Evolutionary conservation across 345 rosid species (phyloP), one percentile per base, ranked within the genome.

Genomic region (Noccaea caerulescens): DNA sequence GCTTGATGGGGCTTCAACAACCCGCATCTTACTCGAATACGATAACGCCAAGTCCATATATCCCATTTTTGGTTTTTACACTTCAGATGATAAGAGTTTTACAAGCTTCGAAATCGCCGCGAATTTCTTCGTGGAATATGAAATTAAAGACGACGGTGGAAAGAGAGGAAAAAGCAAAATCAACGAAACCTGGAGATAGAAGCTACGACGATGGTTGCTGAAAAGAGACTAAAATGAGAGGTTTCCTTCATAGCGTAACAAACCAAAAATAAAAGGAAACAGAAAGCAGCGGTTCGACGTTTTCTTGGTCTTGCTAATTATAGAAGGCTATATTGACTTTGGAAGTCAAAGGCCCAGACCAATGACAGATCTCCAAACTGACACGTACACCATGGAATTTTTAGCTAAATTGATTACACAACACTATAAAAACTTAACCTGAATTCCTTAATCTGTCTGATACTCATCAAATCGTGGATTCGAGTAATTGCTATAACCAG

Each of bases 1-100:
- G 72, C 90, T 86, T 2, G 85, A 91, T 0, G 93, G 97, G 8
- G 84, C 79, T 49, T 87, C 93, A 58, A 83, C 90, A 53, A 82
- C 14, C 23, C 61, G 49, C 71, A 33, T 63, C 41, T 69, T 30
- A 41, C 63, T 69, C 43, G 79, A 46, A 63, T 76, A 76, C 4
- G 75, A 69, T 32, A 3, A 0, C 13, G 39, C 75, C 55, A 69
- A 63, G 10, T 76, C 79, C 75, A 33, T 46, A 39, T 76, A 69
- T 56, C 79, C 79, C 79, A 69, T 76, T 38, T 62, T 37, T n/a
- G 2, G 13, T 46, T 58, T 20, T 46, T 45, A 6, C 38, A n/a
- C n/a, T n/a, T n/a, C n/a, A n/a, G n/a, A n/a, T n/a, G n/a, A n/a
- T n/a, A n/a, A n/a, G n/a, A n/a, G n/a, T n/a, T n/a, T n/a, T n/a